Evolutionary conservation across 768 basidiomycete species (phyloP).

Genomic region (Tremella mesenterica): DNA sequence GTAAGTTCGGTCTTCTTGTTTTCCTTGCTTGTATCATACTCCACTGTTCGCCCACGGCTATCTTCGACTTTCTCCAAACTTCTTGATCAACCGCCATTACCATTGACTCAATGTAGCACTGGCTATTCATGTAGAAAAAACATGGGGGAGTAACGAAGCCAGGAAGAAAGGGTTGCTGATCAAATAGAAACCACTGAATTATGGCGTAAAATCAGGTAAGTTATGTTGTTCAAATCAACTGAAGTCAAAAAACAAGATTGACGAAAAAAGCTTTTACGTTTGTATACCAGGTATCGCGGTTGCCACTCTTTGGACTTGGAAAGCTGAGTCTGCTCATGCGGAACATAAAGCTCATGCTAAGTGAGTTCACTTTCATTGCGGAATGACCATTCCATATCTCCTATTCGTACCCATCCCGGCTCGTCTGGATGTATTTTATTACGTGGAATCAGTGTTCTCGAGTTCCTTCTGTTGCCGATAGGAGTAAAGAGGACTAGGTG

Average conservation of each 20-base stretch:
- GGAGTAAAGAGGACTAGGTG: background rate
- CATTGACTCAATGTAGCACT: background rate
- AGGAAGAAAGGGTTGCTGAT: background rate
- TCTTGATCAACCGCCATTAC: background rate
- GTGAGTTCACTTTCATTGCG: conserved; percentile 15
- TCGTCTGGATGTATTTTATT: background rate
- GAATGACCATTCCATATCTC: background rate
- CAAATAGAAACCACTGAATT: conserved; percentile 41
- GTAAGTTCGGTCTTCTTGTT: conserved; percentile 21
- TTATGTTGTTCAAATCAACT: background rate
- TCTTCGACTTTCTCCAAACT: background rate
- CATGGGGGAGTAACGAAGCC: no score
- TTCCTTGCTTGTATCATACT: background rate
- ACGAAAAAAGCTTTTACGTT: conserved; percentile 31
- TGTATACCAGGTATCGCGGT: conserved; percentile 41
- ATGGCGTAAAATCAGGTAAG: conserved; percentile 38
- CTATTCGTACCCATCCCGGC: background rate
- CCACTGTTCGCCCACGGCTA: background rate
- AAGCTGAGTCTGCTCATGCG: conserved; percentile 40
- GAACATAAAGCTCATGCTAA: conserved; percentile 36
- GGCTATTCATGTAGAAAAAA: background rate
- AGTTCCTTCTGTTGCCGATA: background rate
- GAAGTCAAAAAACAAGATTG: background rate
- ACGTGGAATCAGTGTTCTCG: background rate
- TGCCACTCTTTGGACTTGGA: conserved; percentile 38